phyloP scores from a whole-genome alignment of 2,329 filamentous ascomycete genomes.

The Trichoderma pleuroti region DNA sequence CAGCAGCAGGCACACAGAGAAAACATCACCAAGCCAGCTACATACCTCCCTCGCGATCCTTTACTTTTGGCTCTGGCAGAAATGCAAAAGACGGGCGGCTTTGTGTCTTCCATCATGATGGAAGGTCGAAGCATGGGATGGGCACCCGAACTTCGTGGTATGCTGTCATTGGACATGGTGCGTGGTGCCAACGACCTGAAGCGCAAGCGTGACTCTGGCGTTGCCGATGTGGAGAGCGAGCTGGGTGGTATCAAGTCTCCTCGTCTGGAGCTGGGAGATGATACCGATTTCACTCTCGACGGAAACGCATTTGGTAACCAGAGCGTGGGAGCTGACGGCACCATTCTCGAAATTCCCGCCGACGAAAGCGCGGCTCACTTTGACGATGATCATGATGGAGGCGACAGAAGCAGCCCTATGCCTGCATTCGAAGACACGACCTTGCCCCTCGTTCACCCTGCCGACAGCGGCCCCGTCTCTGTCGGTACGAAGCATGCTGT shows the following conservation, averaged over 20 bases:
- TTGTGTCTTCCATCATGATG: slow-evolving; percentile 82
- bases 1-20: slow-evolving; percentile 81
- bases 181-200: slow-evolving; percentile 77
- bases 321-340: slow-evolving; percentile 56
- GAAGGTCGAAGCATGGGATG: slow-evolving; percentile 74
- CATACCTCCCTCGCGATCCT: slow-evolving; percentile 83
- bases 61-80: slow-evolving; percentile 83
- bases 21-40: slow-evolving; percentile 77
- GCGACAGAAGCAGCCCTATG: slow-evolving; percentile 43
- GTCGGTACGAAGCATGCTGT: slow-evolving; percentile 93
- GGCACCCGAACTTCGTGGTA: slow-evolving; percentile 89
- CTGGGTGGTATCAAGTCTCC: slow-evolving; percentile 64
- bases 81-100: slow-evolving; percentile 86
- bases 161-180: slow-evolving; percentile 82
- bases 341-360: slow-evolving; percentile 61
- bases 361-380: slow-evolving; percentile 48
- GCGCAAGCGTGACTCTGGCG: slow-evolving; percentile 86
- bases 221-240: slow-evolving; percentile 73
- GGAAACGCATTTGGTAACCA: slow-evolving; percentile 52
- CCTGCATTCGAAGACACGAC: slow-evolving; percentile 77
- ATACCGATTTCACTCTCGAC: slow-evolving; percentile 51
- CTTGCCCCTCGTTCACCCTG: slow-evolving; percentile 70
- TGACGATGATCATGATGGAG: slow-evolving; percentile 46
- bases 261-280: slow-evolving; percentile 64
- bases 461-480: slow-evolving; percentile 81